Conservation (phyloP, 257 asterid species). For the Solanum microdontum region DNA sequence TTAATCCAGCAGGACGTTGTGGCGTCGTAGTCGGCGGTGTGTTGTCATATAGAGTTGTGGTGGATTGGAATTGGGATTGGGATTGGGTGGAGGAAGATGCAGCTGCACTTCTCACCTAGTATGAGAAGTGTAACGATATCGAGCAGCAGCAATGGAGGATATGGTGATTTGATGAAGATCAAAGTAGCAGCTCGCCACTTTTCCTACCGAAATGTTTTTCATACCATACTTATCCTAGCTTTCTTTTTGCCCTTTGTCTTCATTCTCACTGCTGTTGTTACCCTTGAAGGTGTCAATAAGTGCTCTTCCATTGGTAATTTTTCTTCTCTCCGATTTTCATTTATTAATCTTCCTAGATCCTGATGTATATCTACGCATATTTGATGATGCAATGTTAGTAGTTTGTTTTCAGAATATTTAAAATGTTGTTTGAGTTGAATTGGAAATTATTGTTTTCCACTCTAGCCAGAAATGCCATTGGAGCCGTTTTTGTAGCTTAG, state of each 20-base stretch:
- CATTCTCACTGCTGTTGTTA: constrained; percentile 82
- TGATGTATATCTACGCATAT: not conserved
- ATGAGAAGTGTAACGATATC: constrained; percentile 99
- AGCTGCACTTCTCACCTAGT: constrained; percentile 99
- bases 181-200: constrained; percentile 84
- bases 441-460: not conserved
- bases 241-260: constrained; percentile 89
- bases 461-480: not conserved
- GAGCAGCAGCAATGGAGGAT: constrained; percentile 49
- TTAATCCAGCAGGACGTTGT: not conserved
- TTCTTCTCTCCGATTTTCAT: not conserved
- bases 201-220: constrained; percentile 71
- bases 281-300: constrained; percentile 98
- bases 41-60: not conserved
- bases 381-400: not conserved
- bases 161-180: constrained; percentile 85
- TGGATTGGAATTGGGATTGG: constrained; percentile 5
- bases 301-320: constrained; percentile 81
- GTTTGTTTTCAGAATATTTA: not conserved
- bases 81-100: constrained; percentile 63
- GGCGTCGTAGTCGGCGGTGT: not conserved
- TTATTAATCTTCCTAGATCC: not conserved
- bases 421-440: not conserved
- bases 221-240: constrained; percentile 69
- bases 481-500: not conserved